These are phyloP conservation scores for Botryotinia narcissicola DNA, from an alignment of 2,329 filamentous ascomycete genomes.

Conservation along the genomic window DNA sequence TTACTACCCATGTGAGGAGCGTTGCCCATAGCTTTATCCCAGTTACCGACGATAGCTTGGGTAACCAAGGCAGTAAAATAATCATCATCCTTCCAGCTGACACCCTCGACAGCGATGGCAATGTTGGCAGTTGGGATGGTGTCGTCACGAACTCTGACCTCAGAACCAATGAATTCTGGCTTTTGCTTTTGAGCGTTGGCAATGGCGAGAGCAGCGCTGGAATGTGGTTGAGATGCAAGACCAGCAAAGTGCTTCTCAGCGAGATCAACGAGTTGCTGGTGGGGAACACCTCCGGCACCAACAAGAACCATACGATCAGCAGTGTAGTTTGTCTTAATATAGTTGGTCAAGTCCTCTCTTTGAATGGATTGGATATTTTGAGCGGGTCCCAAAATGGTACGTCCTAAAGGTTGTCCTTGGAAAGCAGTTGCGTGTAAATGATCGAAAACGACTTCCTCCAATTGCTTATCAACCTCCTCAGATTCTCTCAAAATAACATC, in stretches of 20 bases:
- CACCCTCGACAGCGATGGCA: slow-evolving; percentile 97
- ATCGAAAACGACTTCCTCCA: slow-evolving; percentile 99
- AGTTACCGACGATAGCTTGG: slow-evolving; percentile 99
- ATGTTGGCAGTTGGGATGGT: slow-evolving; percentile 96
- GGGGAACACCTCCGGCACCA: slow-evolving; percentile 88
- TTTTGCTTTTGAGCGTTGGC: slow-evolving; percentile 72
- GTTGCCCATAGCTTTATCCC: slow-evolving; percentile 98
- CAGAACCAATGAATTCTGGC: slow-evolving; percentile 95
- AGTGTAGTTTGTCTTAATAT: slow-evolving; percentile 99
- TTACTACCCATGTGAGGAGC: slow-evolving; percentile 97
- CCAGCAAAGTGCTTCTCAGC: slow-evolving; percentile 92
- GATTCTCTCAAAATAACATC: slow-evolving; percentile 98
- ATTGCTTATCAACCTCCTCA: slow-evolving; percentile 99
- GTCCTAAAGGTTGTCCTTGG: slow-evolving; percentile 92
- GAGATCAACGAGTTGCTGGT: slow-evolving; percentile 90
- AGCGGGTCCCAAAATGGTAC: slow-evolving; percentile 95
- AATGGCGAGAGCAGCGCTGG: slow-evolving; percentile 66
- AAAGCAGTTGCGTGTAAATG: slow-evolving; percentile 98
- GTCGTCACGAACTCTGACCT: slow-evolving; percentile 93
- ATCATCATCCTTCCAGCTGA: slow-evolving; percentile 98
- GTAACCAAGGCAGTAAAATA: slow-evolving; percentile 98
- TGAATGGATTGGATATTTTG: slow-evolving; percentile 98
- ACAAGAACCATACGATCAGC: slow-evolving; percentile 99
- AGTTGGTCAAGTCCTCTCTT: slow-evolving; percentile 84
- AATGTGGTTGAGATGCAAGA: slow-evolving; percentile 73